Conservation (phyloP, 352 stramenopile species). For the Phytopythium mirpurense region DNA sequence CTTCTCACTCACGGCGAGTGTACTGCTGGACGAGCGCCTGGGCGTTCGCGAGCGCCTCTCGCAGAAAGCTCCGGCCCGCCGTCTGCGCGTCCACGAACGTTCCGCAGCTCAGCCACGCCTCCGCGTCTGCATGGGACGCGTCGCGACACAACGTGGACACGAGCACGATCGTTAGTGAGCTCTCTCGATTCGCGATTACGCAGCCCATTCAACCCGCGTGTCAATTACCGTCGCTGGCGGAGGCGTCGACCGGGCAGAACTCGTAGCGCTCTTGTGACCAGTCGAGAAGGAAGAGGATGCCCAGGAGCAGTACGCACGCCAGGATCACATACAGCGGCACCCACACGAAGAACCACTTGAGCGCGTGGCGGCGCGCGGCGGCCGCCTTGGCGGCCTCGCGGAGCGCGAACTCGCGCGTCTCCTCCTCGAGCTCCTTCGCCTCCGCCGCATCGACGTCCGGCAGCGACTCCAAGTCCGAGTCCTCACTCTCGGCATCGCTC, state of each 20-base stretch:
- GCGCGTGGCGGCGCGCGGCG: slow-evolving; percentile 17
- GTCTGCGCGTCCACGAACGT: slow-evolving; percentile 36
- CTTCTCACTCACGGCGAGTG: slow-evolving; percentile 21
- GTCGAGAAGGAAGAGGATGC: slow-evolving; percentile 45
- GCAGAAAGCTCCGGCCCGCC: slow-evolving; percentile 27
- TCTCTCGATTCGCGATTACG: too few species aligned
- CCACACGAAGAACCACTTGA: slow-evolving; percentile 25
- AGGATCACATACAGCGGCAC: slow-evolving; percentile 28
- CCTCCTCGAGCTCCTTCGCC: slow-evolving; percentile 30
- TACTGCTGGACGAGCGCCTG: slow-evolving; percentile 21
- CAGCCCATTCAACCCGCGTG: neutral
- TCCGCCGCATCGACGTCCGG: slow-evolving; percentile 46
- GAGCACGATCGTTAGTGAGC: slow-evolving; percentile 2
- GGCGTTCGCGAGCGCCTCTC: slow-evolving; percentile 19
- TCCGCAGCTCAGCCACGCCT: slow-evolving; percentile 27
- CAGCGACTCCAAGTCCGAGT: slow-evolving; percentile 33
- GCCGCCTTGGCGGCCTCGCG: slow-evolving; percentile 15
- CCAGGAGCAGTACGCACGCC: slow-evolving; percentile 32
- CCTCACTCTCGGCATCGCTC: slow-evolving; percentile 25
- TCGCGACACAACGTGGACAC: slow-evolving; percentile 5
- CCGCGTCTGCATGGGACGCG: slow-evolving; percentile 17
- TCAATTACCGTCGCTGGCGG: slow-evolving; percentile 29
- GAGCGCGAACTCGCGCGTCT: slow-evolving; percentile 33
- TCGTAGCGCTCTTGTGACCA: slow-evolving; percentile 42
- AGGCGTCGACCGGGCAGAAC: slow-evolving; percentile 34